Conservation (phyloP, 2,329 filamentous ascomycete species). For the Blastomyces emzantsi region DNA sequence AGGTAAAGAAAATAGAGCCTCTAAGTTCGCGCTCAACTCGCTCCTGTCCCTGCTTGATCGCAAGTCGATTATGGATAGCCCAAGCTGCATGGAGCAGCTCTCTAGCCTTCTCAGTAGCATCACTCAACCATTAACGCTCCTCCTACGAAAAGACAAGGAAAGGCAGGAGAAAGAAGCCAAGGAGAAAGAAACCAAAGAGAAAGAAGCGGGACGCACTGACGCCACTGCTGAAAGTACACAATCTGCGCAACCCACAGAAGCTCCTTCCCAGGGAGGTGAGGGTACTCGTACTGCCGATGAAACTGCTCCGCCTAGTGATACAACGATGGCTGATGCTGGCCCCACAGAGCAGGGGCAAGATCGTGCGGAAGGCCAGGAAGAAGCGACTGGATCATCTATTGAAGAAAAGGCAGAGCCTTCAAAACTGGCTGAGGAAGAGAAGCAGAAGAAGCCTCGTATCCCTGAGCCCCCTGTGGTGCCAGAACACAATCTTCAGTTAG, state of each 20-base stretch:
- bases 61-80: slow-evolving; percentile 93
- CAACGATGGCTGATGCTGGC: slow-evolving; percentile 31
- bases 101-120: slow-evolving; percentile 81
- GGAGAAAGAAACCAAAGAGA: slow-evolving; percentile 33
- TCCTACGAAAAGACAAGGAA: slow-evolving; percentile 79
- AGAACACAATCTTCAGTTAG: slow-evolving; percentile 77
- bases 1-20: slow-evolving; percentile 70
- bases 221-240: slow-evolving; percentile 10
- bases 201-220: slow-evolving; percentile 24
- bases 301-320: slow-evolving; percentile 27
- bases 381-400: slow-evolving; percentile 29
- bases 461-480: slow-evolving; percentile 78
- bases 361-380: slow-evolving; percentile 33
- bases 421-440: slow-evolving; percentile 37
- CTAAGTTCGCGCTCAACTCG: slow-evolving; percentile 87
- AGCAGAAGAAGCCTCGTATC: slow-evolving; percentile 52
- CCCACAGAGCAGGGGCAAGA: slow-evolving; percentile 25
- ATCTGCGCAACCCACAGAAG: background rate
- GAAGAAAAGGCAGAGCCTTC: slow-evolving; percentile 32
- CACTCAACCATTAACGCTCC: slow-evolving; percentile 70
- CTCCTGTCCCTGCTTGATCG: slow-evolving; percentile 80
- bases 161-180: slow-evolving; percentile 42
- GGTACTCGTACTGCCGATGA: slow-evolving; percentile 19
- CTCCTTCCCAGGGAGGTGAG: slow-evolving; percentile 13
- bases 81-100: slow-evolving; percentile 90